phyloP scores from a whole-genome alignment of 1,284 basidiomycete species.

The Ustilago crameri region DNA sequence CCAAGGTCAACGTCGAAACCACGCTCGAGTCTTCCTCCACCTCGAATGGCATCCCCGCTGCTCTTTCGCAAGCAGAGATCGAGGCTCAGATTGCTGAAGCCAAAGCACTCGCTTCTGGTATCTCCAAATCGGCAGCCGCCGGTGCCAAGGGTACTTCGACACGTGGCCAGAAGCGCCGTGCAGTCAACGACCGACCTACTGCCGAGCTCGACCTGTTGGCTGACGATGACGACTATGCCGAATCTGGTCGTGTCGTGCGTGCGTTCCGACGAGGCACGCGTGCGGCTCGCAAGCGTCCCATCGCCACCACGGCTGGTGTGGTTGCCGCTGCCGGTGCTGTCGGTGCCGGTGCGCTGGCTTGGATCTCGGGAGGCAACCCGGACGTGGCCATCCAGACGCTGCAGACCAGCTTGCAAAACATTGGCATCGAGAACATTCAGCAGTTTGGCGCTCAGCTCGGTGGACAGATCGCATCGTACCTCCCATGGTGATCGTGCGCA shows the following conservation, averaged over 20 bases:
- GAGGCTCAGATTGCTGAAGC: constrained; percentile 62
- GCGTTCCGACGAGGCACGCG: constrained; percentile 50
- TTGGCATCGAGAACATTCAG: constrained; percentile 43
- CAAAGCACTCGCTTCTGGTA: constrained; percentile 59
- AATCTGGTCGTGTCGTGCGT: constrained; percentile 41
- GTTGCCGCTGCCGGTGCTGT: constrained; percentile 61
- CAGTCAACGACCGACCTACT: constrained; percentile 55
- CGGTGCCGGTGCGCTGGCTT: constrained; percentile 62
- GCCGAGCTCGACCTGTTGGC: constrained; percentile 40
- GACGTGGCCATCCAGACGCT: constrained; percentile 54
- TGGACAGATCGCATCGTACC: constrained; percentile 31
- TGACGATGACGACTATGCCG: constrained; percentile 54
- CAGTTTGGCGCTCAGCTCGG: constrained; percentile 36
- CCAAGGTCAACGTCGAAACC: constrained; percentile 47
- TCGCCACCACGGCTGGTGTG: constrained; percentile 58
- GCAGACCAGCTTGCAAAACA: constrained; percentile 56
- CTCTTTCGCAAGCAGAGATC: constrained; percentile 57
- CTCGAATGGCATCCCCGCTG: constrained; percentile 27
- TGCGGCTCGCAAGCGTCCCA: constrained; percentile 52
- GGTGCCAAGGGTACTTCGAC: constrained; percentile 15
- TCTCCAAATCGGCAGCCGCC: constrained; percentile 39
- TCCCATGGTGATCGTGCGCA: constrained; percentile 25
- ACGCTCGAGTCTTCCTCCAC: constrained; percentile 30
- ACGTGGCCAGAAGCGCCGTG: constrained; percentile 55
- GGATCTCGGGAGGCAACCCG: constrained; percentile 59